Evolutionary conservation across 306 rosid genomes (phyloP).

Genomic region (Coriaria nepalensis): DNA sequence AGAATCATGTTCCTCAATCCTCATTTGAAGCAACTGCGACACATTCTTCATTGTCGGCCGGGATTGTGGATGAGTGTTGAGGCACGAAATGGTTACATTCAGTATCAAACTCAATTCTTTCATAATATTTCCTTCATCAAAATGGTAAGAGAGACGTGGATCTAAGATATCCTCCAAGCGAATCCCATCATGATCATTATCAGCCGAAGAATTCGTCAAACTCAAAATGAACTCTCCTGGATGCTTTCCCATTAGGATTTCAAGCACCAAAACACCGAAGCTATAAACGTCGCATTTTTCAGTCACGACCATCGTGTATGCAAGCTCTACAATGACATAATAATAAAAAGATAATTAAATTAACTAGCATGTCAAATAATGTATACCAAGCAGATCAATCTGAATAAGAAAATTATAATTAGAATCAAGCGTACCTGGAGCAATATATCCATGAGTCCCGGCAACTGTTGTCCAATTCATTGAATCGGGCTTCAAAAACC

Average conservation of each 20-base stretch:
- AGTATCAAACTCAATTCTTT: not conserved
- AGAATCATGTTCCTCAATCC: no score
- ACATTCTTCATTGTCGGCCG: constrained; percentile 8
- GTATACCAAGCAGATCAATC: not conserved
- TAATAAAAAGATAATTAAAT: no score
- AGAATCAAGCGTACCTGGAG: constrained; percentile 24
- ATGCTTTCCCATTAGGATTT: constrained; percentile 13
- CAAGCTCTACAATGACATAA: constrained; percentile 6
- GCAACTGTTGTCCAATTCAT: constrained; percentile 31
- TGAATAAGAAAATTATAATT: not conserved
- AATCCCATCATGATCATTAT: not conserved
- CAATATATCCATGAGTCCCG: constrained; percentile 34
- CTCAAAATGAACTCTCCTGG: constrained; percentile 6
- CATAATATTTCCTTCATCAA: not conserved
- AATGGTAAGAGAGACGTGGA: constrained; percentile 4
- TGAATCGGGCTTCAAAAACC: constrained; percentile 25
- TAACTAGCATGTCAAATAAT: no score
- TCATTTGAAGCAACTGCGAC: not conserved
- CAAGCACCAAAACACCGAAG: constrained; percentile 4
- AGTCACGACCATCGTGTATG: constrained; percentile 8
- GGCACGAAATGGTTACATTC: constrained; percentile 10
- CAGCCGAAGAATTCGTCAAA: not conserved
- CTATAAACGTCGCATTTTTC: constrained; percentile 10
- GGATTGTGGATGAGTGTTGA: constrained; percentile 1
- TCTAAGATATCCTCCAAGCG: constrained; percentile 5